Base-by-base conservation (phyloP, 2,329 filamentous ascomycete genomes). In the Akanthomyces dipterigenus region DNA sequence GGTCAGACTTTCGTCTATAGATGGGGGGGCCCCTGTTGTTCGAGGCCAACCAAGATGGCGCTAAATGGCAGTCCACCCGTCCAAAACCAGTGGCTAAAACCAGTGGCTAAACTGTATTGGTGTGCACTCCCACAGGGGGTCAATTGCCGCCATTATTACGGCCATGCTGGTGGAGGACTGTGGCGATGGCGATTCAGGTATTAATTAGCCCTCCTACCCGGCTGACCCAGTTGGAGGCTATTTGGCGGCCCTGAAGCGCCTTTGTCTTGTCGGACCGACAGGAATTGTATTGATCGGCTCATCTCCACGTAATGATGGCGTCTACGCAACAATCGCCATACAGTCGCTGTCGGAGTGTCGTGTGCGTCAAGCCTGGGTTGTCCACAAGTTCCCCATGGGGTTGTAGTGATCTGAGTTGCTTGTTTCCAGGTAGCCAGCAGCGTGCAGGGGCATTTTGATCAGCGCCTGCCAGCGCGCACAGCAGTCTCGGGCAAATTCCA, bases 341-440 rank as follows among this genome's bases (percentile, higher is more conserved):
- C 20, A n/a, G 45, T 58, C 42, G 55, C 31, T 20, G 9, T 28
- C 20, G n/a, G 9, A 5, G 16, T 51, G 55, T 49, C 55, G 55
- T 45, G 45, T 57, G 43, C 31, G 12, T 45, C 36, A 16, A 43
- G 18, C 36, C 46, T 24, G 56, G 56, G 42, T 40, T 57, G 55
- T 31, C 55, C 55, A 56, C 55, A 36, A n/a, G 31, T 57, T 57
- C 43, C 55, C 55, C 55, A 57, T 49, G 55, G 55, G 55, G 55
- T 7, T 5, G 20, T 16, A 4, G 11, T 26, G n/a, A 20, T 48
- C 18, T 24, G 31, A 20, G 7, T 14, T 34, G 18, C 18, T 16
- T 18, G n/a, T 43, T 26, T 26, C 24, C n/a, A n/a, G n/a, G n/a
- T 18, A 18, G 24, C 24, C 18, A 3, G 31, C 5, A 51, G 31